Percentiles rank a stretch among this genome's conserved stretches.
phyloP scores from a whole-genome alignment of 2,329 filamentous ascomycete species.

The Nannizziopsis arthrosporioides region DNA sequence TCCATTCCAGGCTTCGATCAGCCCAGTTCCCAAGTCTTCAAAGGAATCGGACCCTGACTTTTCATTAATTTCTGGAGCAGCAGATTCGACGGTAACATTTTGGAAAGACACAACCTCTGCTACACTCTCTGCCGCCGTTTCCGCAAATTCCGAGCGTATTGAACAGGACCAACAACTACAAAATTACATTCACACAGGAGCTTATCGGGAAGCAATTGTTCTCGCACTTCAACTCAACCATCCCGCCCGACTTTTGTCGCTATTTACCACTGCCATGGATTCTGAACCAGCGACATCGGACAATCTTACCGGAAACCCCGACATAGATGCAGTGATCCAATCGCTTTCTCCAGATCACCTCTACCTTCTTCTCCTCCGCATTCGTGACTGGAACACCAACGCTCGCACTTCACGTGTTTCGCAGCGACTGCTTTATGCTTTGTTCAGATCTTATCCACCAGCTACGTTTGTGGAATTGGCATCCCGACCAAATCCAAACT shows the following conservation, averaged over 20 bases:
- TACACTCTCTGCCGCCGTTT: constrained; percentile 62
- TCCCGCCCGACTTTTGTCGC: constrained; percentile 67
- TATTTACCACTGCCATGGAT: constrained; percentile 68
- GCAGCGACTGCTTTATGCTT: constrained; percentile 67
- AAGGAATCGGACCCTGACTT: constrained; percentile 33
- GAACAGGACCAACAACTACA: constrained; percentile 91
- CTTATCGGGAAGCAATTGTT: constrained; percentile 85
- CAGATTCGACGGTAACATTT: constrained; percentile 85
- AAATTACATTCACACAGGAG: constrained; percentile 78
- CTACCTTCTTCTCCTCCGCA: constrained; percentile 64
- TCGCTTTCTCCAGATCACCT: constrained; percentile 73
- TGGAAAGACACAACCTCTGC: constrained; percentile 84
- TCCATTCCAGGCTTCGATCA: constrained; percentile 36
- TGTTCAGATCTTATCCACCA: constrained; percentile 72
- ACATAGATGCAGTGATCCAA: constrained; percentile 73
- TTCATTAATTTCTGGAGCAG: constrained; percentile 77
- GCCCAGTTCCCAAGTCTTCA: constrained; percentile 6
- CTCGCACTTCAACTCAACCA: constrained; percentile 90
- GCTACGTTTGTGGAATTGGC: constrained; percentile 62
- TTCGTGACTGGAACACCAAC: constrained; percentile 97
- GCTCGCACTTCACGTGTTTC: constrained; percentile 73
- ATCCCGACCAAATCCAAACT: constrained; percentile 15
- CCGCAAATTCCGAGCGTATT: constrained; percentile 64
- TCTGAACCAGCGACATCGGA: constrained; percentile 25
- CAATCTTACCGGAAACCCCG: constrained; percentile 35